Conservation (phyloP, 805 yeast genomes). For the Pichia sporocuriosa region DNA sequence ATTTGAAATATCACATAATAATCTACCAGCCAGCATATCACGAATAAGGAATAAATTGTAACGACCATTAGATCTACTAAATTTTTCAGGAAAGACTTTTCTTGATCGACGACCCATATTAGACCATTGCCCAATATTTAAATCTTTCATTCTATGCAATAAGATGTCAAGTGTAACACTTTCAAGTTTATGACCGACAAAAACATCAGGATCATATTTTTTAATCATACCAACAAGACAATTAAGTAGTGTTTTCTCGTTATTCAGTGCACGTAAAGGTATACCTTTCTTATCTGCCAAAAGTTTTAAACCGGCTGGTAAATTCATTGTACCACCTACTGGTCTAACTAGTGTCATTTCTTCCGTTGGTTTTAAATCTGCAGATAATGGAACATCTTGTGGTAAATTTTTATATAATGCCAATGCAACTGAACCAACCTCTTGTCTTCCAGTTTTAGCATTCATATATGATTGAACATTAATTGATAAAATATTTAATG, state of each 20-base stretch:
- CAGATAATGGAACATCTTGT: conserved; percentile 69
- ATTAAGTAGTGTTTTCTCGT: conserved; percentile 67
- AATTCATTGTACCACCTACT: conserved; percentile 46
- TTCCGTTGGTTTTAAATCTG: conserved; percentile 52
- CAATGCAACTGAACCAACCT: conserved; percentile 74
- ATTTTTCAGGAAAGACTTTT: conserved; percentile 69
- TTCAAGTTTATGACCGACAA: conserved; percentile 83
- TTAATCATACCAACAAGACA: conserved; percentile 69
- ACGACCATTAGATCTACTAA: conserved; percentile 49
- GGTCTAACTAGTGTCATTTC: conserved; percentile 77
- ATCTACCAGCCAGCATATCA: conserved; percentile 76
- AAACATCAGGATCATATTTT: conserved; percentile 81
- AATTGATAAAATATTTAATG: conserved; percentile 64
- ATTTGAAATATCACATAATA: conserved; percentile 87
- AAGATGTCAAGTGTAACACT: conserved; percentile 71
- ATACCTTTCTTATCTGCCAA: conserved; percentile 50
- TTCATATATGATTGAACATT: conserved; percentile 79
- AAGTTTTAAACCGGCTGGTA: conserved; percentile 72
- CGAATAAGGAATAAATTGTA: conserved; percentile 44
- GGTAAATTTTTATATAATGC: conserved; percentile 64
- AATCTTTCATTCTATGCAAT: conserved; percentile 71
- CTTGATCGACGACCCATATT: conserved; percentile 77
- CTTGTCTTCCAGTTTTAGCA: conserved; percentile 69
- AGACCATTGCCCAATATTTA: conserved; percentile 70
- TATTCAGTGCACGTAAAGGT: conserved; percentile 52